phyloP scores from a whole-genome alignment of 1,284 basidiomycete genomes.

The Cronartium ribicola region DNA sequence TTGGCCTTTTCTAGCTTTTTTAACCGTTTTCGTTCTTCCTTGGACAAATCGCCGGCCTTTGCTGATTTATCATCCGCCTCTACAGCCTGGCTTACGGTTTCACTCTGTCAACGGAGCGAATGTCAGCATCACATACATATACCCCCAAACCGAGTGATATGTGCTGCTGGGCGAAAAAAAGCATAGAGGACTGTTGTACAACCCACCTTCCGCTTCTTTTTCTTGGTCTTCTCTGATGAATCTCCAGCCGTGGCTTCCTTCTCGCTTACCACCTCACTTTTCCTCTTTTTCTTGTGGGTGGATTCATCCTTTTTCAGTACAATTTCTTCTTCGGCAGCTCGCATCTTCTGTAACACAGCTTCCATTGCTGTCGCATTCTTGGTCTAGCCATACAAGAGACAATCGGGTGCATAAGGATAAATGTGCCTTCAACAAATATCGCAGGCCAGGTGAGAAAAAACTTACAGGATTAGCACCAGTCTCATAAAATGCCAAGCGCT shows the following conservation, averaged over 20 bases:
- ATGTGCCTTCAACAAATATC: neutral
- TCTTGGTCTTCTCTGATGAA: slow-evolving; percentile 5
- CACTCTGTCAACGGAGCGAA: neutral
- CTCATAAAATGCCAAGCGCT: slow-evolving; percentile 91
- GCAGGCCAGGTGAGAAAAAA: neutral
- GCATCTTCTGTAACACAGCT: slow-evolving; percentile 33
- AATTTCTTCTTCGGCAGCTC: slow-evolving; percentile 23
- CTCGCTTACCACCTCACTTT: neutral
- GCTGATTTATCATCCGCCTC: neutral
- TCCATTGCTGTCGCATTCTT: slow-evolving; percentile 38
- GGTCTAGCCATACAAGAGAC: slow-evolving; percentile 3
- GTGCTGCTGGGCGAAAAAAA: too few species aligned
- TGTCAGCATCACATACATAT: too few species aligned
- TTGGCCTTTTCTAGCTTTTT: slow-evolving; percentile 4
- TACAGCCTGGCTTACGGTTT: neutral
- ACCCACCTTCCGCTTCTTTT: neutral
- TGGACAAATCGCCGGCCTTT: neutral
- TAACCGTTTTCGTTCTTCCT: neutral
- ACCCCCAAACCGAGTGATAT: too few species aligned
- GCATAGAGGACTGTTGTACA: neutral
- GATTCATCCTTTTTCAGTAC: slow-evolving; percentile 6
- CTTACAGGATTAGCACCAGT: slow-evolving; percentile 41
- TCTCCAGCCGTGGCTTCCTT: neutral
- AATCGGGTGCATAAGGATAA: neutral
- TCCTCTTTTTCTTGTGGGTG: slow-evolving; percentile 1